Base-by-base conservation (phyloP, 1,284 basidiomycete species). In the Phellopilus nigrolimitatus region DNA sequence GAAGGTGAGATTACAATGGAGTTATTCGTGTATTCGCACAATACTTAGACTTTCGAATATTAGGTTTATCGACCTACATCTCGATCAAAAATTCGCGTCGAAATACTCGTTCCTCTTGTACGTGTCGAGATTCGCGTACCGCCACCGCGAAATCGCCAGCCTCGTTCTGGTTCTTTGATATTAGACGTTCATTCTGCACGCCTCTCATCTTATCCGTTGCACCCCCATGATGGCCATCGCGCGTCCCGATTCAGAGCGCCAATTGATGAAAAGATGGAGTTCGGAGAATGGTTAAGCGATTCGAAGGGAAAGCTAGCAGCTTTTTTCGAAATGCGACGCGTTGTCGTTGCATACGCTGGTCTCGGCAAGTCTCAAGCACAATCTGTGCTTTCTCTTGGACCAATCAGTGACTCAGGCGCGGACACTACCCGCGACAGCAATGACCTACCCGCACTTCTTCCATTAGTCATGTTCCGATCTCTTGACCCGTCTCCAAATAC, bases 131-230 rank as follows among this genome's bases (percentile, higher is more conserved):
- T 64, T 9, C 59, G 61, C 8, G 57, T 51, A 19, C 59, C 62
- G 6, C 25, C 49, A 13, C 54, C 51, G 44, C 57, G 24, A 31
- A 33, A 21, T 22, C 22, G 47, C 9, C 42, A 50, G 7, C 52
- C 58, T 13, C 56, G 63, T 6, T 63, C 63, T 7, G 64, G 64
- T 15, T 50, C 56, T n/a, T 31, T 66, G 8, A 48, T 63, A 4
- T 12, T 63, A 13, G 64, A 66, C 46, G 17, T 63, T 5, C 62
- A 65, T 41, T 39, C 54, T 7, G 44, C 60, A 15, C 58, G 47
- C 19, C 28, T 60, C 21, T 41, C 40, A 30, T 49, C 19, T 10
- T 27, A 28, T 9, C 17, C 37, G 15, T 25, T 17, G n/a, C 28
- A 8, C 24, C 17, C 36, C 3, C 46, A 15, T n/a, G 13, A 21